Conservation (phyloP, 345 rosid species). For the Rhizophora mangle region DNA sequence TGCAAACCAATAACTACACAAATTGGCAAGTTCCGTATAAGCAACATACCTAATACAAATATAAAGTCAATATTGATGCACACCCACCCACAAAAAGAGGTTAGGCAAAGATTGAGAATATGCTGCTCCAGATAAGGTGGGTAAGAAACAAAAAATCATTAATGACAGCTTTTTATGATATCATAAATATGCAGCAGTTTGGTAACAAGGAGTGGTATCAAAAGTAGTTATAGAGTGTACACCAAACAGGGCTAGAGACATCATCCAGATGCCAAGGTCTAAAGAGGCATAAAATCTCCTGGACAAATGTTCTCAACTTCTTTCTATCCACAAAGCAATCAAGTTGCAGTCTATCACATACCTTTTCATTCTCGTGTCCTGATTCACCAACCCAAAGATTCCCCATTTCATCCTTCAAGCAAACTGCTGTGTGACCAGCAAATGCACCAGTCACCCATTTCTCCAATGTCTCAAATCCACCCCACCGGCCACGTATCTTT, state of each 20-base stretch:
- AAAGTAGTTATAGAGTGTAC: no score
- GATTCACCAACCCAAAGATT: conserved; percentile 99
- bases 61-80: no score
- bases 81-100: no score
- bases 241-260: no score
- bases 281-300: neutral
- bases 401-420: conserved; percentile 87
- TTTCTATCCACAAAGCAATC: neutral
- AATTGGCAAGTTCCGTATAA: no score
- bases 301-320: neutral
- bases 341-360: conserved; percentile 12
- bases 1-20: no score
- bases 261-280: neutral
- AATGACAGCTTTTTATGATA: no score
- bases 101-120: no score
- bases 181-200: no score
- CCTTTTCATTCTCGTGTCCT: conserved; percentile 98
- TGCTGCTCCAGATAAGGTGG: neutral
- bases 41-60: no score
- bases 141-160: no score
- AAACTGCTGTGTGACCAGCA: conserved; percentile 99
- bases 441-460: conserved; percentile 99
- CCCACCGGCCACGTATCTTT: conserved; percentile 97
- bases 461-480: conserved; percentile 96
- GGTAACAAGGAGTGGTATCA: no score